Conservation (phyloP, 108 stramenopile species). For the Seminavis robusta region DNA sequence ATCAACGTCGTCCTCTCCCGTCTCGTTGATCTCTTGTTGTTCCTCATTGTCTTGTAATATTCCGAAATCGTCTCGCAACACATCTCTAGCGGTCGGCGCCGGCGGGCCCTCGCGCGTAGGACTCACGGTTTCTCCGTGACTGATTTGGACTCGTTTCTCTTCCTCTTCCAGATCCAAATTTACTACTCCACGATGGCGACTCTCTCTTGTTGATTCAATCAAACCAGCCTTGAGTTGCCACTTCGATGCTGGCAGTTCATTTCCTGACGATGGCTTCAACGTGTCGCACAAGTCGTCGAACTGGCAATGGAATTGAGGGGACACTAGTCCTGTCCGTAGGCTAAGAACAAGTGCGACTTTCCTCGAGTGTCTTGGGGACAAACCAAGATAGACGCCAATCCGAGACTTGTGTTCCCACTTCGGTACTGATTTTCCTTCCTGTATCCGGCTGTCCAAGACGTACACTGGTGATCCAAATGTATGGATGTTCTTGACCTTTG, state of each 20-base stretch:
- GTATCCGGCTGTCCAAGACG: conserved; percentile 1
- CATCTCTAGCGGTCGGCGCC: too few relatives aligned
- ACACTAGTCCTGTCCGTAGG: conserved; percentile 18
- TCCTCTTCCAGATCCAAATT: too few relatives aligned
- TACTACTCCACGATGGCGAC: too few relatives aligned
- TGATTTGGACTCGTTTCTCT: too few relatives aligned
- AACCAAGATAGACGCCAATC: conserved; percentile 28
- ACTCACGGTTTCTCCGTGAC: too few relatives aligned
- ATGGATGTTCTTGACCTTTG: conserved; percentile 3
- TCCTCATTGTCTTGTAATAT: too few relatives aligned
- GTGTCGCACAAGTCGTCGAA: conserved; percentile 16
- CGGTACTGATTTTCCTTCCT: neutral
- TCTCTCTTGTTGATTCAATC: neutral
- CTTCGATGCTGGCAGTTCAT: neutral
- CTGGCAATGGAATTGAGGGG: conserved; percentile 31
- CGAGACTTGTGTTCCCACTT: conserved; percentile 28
- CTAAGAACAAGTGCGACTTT: conserved; percentile 29
- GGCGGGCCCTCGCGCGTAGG: too few relatives aligned
- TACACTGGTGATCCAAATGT: conserved; percentile 22
- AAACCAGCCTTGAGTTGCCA: conserved; percentile 5
- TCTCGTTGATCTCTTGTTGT: too few relatives aligned
- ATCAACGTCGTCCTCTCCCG: too few relatives aligned
- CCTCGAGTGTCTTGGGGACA: conserved; percentile 22
- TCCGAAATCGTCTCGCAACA: too few relatives aligned
- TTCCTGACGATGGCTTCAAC: too few relatives aligned